Evolutionary conservation across 352 stramenopile genomes (phyloP), one percentile per base, ranked within the genome.

Genomic region (Globisporangium carolinianum): DNA sequence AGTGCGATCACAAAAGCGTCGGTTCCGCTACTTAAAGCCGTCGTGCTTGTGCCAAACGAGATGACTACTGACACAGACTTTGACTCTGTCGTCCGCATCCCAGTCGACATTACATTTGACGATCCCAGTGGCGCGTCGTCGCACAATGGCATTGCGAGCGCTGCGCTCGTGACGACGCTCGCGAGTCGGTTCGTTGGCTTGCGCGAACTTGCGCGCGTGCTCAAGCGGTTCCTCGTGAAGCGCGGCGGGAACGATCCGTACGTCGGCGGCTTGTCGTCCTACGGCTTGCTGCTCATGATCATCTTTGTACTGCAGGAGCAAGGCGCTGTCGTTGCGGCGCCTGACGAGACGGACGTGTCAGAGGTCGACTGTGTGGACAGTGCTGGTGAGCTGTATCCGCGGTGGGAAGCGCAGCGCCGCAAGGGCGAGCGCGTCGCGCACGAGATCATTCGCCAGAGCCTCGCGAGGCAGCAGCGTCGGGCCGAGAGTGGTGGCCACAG

Each of bases 191-290:
- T 96, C 15, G 89, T 89, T 47, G 86, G 85, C 0, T 59, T 97
- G 24, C 71, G 79, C 0, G 86, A 95, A 52, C 55, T 97, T 14
- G 87, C 83, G 0, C 69, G 97, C 32, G 85, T 97, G 8, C 66
- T 97, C 18, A 97, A 97, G 66, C 76, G 94, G 53, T 95, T 97
- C 54, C 63, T 97, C 7, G 85, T 79, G n/a, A 86, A 89, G 41
- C 77, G 89, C 35, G 75, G 78, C 5, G 59, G 96, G 8, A 97
- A 97, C 55, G 88, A 97, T 55, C 86, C 89, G 8, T 97, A 94
- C 58, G 69, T 91, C 15, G 90, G 90, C n/a, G 90, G 90, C 0
- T 68, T 97, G 4, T 96, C 86, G 3, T 96, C 84, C 3, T 97
- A 97, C 47, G 87, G 87, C 2, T 65, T 97, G 11, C 58, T 92